Evolutionary conservation across 805 yeast species (phyloP).

Genomic region (Ogataea saltuana): DNA sequence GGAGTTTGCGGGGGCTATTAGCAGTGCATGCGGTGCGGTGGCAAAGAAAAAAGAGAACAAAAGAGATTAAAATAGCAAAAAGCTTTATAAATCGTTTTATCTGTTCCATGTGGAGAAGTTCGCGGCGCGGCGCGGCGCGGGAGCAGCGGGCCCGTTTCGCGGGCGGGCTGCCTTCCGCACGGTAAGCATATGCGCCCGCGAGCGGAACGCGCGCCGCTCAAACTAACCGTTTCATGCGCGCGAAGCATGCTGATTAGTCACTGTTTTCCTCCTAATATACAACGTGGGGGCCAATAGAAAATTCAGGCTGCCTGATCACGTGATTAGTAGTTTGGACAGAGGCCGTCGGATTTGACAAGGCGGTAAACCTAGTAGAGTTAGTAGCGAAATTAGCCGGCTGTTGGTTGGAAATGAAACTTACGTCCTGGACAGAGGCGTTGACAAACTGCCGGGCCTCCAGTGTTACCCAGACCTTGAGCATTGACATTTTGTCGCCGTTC

Average conservation of each 20-base stretch:
- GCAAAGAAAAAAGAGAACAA: neutral
- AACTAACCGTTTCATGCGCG: neutral
- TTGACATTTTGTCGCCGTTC: conserved; percentile 63
- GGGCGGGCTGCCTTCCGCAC: neutral
- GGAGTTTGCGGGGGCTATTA: neutral
- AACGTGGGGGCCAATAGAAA: neutral
- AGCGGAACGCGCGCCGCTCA: too few species aligned
- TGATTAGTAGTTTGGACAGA: conserved; percentile 59
- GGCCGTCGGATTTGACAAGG: conserved; percentile 61
- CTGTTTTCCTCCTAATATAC: too few species aligned
- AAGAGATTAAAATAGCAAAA: neutral
- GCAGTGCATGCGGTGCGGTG: conserved; percentile 2
- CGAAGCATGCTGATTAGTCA: too few species aligned
- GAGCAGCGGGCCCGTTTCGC: neutral
- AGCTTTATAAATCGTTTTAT: conserved; percentile 1
- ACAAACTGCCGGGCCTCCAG: conserved; percentile 86
- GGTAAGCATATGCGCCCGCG: too few species aligned
- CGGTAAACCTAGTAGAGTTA: conserved; percentile 40
- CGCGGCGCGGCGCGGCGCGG: neutral
- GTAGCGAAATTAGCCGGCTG: conserved; percentile 8
- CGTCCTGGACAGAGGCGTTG: conserved; percentile 78
- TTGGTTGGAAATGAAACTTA: conserved; percentile 38
- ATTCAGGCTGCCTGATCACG: neutral
- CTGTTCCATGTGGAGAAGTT: neutral
- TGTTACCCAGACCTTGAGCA: conserved; percentile 90